Evolutionary conservation across 495 filamentous ascomycete species (phyloP).

Genomic region (Diplogelasinospora grovesii): DNA sequence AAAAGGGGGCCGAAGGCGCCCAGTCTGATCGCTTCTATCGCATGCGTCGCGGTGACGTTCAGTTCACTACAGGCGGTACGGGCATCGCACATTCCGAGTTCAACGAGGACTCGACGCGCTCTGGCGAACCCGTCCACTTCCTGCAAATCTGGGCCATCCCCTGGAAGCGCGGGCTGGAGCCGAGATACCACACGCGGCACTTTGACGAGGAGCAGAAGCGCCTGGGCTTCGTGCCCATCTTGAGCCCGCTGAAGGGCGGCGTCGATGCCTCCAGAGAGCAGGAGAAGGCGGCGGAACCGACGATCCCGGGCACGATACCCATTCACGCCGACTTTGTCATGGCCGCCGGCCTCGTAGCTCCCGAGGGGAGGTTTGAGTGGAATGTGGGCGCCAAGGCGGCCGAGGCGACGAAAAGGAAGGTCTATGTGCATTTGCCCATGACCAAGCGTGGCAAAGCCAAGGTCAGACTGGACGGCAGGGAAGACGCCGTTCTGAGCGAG

Average conservation of each 20-base stretch:
- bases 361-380: constrained; percentile 51
- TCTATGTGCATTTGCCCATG: constrained; percentile 73
- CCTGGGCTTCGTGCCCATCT: constrained; percentile 58
- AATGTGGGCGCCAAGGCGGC: constrained; percentile 49
- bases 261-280: constrained; percentile 49
- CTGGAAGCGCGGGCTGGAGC: constrained; percentile 59
- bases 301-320: constrained; percentile 57
- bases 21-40: constrained; percentile 57
- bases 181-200: constrained; percentile 61
- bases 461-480: constrained; percentile 54
- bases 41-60: constrained; percentile 71
- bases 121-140: constrained; percentile 70
- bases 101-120: constrained; percentile 57
- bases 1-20: constrained; percentile 46
- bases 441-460: constrained; percentile 62
- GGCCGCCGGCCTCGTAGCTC: constrained; percentile 60
- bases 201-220: constrained; percentile 64
- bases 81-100: constrained; percentile 73
- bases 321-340: constrained; percentile 77
- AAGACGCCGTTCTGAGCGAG: constrained; percentile 57
- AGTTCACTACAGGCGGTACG: constrained; percentile 74
- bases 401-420: constrained; percentile 52
- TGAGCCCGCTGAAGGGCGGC: constrained; percentile 63
- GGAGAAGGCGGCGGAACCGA: constrained; percentile 52
- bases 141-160: constrained; percentile 77